Percentiles rank a stretch among this genome's conserved stretches.
These are phyloP conservation scores for Ustilago nuda DNA, from an alignment of 1,284 basidiomycete species.

Conservation along the genomic window DNA sequence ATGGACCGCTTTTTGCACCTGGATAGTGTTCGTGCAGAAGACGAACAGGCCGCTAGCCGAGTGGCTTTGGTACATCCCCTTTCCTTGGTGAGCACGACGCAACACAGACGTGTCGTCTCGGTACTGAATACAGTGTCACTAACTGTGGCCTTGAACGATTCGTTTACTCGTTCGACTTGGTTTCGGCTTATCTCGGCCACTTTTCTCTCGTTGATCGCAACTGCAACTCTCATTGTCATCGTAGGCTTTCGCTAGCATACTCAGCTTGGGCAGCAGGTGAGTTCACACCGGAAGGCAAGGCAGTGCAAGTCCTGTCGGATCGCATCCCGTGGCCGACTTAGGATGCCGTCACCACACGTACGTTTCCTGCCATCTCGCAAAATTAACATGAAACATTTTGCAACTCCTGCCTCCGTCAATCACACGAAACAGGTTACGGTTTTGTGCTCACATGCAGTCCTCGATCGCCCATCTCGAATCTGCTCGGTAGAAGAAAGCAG, in stretches of 20 bases:
- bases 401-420: background rate
- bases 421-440: conserved; percentile 6
- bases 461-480: conserved; percentile 22
- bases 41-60: conserved; percentile 1
- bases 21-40: conserved; percentile 10
- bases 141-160: background rate
- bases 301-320: background rate
- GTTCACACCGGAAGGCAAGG: background rate
- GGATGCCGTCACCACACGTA: background rate
- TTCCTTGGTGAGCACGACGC: conserved; percentile 17
- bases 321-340: background rate
- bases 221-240: background rate
- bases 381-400: background rate
- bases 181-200: background rate
- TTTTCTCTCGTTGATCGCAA: background rate
- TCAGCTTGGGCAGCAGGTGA: background rate
- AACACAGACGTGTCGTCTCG: background rate
- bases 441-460: conserved; percentile 38
- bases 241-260: conserved; percentile 4
- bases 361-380: background rate
- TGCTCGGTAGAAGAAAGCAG: background rate
- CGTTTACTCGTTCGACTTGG: background rate
- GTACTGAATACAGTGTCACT: background rate
- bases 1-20: conserved; percentile 8
- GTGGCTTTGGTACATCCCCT: conserved; percentile 24